Evolutionary conservation across 345 rosid genomes (phyloP), one percentile per base, ranked within the genome.

Genomic region (Barbarea vulgaris): DNA sequence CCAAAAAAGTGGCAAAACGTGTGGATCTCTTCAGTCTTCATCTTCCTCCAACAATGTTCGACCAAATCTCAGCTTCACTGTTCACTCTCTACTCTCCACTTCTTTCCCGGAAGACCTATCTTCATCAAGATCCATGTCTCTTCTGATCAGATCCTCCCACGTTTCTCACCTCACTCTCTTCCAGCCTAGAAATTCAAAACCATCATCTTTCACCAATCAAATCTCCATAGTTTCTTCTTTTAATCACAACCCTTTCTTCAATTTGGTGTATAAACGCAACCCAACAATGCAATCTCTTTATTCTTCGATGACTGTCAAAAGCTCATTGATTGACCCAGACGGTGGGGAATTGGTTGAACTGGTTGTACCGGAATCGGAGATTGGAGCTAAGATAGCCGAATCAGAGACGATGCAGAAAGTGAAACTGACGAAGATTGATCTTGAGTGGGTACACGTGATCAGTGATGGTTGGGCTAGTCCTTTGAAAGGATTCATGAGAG

Each of bases 391-490:
- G 82, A 80, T 80, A 21, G 31, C 22, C 12, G 96, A 93, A 71
- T 87, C 96, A 1, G 90, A 83, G 51, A 47, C 86, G 52, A 74
- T 92, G 88, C 91, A 92, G 21, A 85, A 71, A 80, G 96, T 86
- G 75, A 73, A 62, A 76, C 81, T 95, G 63, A 85, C 87, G 8
- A 81, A 81, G 84, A 86, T 90, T 24, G 99, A 95, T 76, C 57
- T 89, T 30, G 98, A 96, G 84, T 96, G 99, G 99, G 91, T 88
- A 15, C 99, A 93, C 24, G 98, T 95, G 82, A 82, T 90, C 12
- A 81, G 93, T 53, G 97, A 95, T 68, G 99, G 99, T 0, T 95
- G 98, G 98, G 96, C 99, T 44, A 95, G 94, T 79, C 99, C 98
- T 21, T 72, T 95, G 59, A 83, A 78, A 83, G 99, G 98, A 56